Base-by-base conservation (phyloP, 176 grass and related monocot genomes). In the Paspalum notatum region DNA sequence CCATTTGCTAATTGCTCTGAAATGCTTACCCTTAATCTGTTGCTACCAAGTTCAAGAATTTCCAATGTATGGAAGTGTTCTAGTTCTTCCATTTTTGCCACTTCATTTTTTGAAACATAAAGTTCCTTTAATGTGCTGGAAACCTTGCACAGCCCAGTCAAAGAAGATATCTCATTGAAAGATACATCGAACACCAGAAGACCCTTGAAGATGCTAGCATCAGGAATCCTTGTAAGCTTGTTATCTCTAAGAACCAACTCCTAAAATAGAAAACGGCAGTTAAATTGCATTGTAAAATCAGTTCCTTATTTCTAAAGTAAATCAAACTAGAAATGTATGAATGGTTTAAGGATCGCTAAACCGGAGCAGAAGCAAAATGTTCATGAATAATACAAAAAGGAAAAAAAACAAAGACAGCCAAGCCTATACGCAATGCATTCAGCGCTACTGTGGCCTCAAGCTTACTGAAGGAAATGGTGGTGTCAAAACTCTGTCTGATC, bases 11-110 rank as follows among this genome's bases (percentile, higher is more conserved):
- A 56, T 39, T 60, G 75, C 27, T 55, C 10, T 45, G 20, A 72
- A 85, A 41, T 52, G 38, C 90, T 84, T 86, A 99, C 96, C 84
- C 90, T 91, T 87, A 99, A 85, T 83, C 68, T 87, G 81, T 99
- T 99, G 75, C 92, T 95, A 80, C 96, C 96, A 91, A 99, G 96
- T 90, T 95, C 96, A 84, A 99, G 92, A 80, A 99, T 90, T 85
- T 91, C 81, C 62, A 99, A 58, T 14, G 52, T 82, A 86, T 86
- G 80, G 45, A 95, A 93, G 62, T 91, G 96, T 44, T 95, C 92
- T 50, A 99, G 83, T 77, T 90, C 96, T 85, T 99, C 96, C 38
- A 99, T 91, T 62, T 99, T 99, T 53, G 67, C 51, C 48, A 91
- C 88, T 89, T 95, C 96, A 86, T 99, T 99, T 76, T 91, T 99